Conservation (phyloP, 139 green algal species). For the Chlorella sp. region DNA sequence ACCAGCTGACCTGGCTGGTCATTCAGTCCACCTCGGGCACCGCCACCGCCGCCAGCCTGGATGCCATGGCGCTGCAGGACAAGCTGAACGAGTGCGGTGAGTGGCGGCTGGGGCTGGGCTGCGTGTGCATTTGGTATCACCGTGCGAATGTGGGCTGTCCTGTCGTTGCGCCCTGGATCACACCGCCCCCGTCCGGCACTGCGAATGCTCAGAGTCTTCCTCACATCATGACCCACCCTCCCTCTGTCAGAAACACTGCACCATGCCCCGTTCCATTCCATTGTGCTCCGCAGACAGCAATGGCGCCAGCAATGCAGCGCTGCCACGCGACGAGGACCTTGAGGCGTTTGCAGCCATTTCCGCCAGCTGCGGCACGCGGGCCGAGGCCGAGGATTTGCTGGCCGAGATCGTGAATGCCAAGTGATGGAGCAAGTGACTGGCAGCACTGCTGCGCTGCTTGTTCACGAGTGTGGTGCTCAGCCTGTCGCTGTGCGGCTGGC, state of each 20-base stretch:
- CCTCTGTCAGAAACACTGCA: not conserved
- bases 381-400: slow-evolving; percentile 41
- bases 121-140: not conserved
- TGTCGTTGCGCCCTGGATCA: no score
- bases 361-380: not conserved
- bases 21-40: slow-evolving; percentile 24
- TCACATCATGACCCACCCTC: not conserved
- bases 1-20: slow-evolving; percentile 47
- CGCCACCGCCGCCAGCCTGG: not conserved
- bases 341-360: slow-evolving; percentile 38
- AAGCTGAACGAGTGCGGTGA: slow-evolving; percentile 39
- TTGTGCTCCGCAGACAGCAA: not conserved
- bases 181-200: no score
- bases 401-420: slow-evolving; percentile 15
- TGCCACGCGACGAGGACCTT: slow-evolving; percentile 35
- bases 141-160: not conserved
- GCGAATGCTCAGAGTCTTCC: no score
- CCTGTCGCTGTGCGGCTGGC: no score
- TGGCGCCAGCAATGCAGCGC: slow-evolving; percentile 6
- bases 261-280: not conserved
- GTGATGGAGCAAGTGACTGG: no score
- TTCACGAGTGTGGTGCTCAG: no score
- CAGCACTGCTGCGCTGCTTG: no score
- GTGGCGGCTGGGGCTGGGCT: not conserved
- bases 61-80: slow-evolving; percentile 27